Base-by-base conservation (phyloP, 352 stramenopile genomes). In the Pythium dissotocum region DNA sequence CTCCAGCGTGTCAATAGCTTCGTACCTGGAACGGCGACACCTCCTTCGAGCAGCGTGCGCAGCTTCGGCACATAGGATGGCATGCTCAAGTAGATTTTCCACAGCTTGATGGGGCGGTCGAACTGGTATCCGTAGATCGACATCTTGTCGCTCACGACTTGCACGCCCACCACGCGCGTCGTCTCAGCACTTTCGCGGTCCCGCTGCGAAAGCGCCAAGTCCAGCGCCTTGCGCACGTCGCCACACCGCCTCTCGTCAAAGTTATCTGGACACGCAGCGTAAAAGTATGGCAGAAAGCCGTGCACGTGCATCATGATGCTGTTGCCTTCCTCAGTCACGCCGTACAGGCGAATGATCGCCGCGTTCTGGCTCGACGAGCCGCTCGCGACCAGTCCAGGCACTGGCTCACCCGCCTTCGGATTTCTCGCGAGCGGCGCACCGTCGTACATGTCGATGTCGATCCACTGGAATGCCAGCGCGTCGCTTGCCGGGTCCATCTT, bases 391-490 rank as follows among this genome's bases (percentile, higher is more conserved):
- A 83, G 70, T 0, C 76, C 77, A 0, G 86, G 85, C 12, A 94
- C 82, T 0, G 62, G 67, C 36, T 89, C 71, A 26, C 78, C 80
- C 21, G 77, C 79, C 62, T 94, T 95, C 7, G 97, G 95, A 77
- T 99, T 98, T 24, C 68, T 58, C 0, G 73, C 35, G 10, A 99
- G 82, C 13, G 96, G 92, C 35, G 83, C 61, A 2, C 96, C 97
- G 21, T 95, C 84, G 55, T 98, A 98, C 90, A 99, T 98, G 78
- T 99, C 97, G 61, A 99, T 98, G 72, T 99, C 97, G 55, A 99
- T 91, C 97, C 97, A 99, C 80, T 99, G 97, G 64, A 99, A 93
- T 6, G 80, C 71, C 42, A 93, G 56, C 13, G 72, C 65, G 54
- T 85, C 75, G 48, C 58, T 48, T 10, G 28, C 35, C 10, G 82